Base-by-base conservation (phyloP, 1,284 basidiomycete genomes). In the Leccinum solheimii region DNA sequence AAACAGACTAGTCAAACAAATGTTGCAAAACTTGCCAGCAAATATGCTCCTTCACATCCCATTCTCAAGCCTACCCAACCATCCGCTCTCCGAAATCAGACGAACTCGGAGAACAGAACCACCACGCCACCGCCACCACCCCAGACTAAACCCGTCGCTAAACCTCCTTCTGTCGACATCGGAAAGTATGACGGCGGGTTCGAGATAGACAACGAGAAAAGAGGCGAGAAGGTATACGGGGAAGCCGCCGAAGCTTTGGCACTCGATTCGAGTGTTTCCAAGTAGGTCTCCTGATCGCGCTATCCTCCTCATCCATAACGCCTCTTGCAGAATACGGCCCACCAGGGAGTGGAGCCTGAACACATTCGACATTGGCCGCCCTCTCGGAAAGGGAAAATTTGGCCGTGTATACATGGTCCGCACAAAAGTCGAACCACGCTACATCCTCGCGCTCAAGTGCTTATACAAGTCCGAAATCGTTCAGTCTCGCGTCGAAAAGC, bases 361-460 rank as follows among this genome's bases (percentile, higher is more conserved):
- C 64, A 84, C 90, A 59, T 98, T 99, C 72, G 94, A 98, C 67
- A 97, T 99, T 67, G 97, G 97, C 13, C 86, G 95, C 9, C 95
- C 95, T 2, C 85, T 99, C 1, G 97, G 97, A 30, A 98, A 99
- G 75, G 97, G 97, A 63, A 98, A 98, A 79, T 99, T 99, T 69
- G 97, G 97, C 0, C 92, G 95, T 0, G 97, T 99, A 27, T 99
- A 99, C 82, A 95, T 99, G 87, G 95, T 97, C 48, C 88, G 97
- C 56, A 99, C 97, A 3, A 95, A 95, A 72, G 76, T 81, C 60
- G 85, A 90, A 64, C 93, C 94, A 0, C 86, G 88, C 64, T 99
- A 95, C 80, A 97, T 98, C 72, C 87, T 99, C 68, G 97, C 97
- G 9, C 87, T 99, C 77, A 99, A 99, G 78, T 96, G 94, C 68